Percentiles rank a stretch among this genome's conserved stretches.
These are phyloP conservation scores for Tricholoma flavovirens DNA, from an alignment of 768 basidiomycete species.

Conservation along the genomic window DNA sequence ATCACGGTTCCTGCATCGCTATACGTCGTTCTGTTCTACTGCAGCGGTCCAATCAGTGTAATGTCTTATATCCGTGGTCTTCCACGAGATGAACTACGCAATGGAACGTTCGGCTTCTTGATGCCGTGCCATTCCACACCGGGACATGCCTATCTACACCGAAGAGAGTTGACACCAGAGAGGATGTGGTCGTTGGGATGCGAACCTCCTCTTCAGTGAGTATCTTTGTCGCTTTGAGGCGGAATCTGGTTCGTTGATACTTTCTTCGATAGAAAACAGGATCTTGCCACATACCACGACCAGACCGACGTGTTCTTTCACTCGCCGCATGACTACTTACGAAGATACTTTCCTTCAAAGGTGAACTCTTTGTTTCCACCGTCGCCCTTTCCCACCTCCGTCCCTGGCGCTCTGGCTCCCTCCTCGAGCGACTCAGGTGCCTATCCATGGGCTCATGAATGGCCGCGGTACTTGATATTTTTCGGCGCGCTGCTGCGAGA, in stretches of 20 bases:
- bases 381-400: conserved; percentile 49
- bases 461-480: conserved; percentile 78
- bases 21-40: conserved; percentile 73
- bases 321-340: conserved; percentile 63
- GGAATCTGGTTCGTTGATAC: conserved; percentile 5
- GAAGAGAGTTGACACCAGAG: conserved; percentile 51
- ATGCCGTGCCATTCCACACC: conserved; percentile 99
- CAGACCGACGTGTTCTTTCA: conserved; percentile 81
- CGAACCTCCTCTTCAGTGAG: conserved; percentile 86
- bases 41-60: conserved; percentile 72
- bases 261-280: conserved; percentile 36
- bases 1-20: conserved; percentile 55
- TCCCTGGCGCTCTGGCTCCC: conserved; percentile 34
- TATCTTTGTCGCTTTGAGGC: conserved; percentile 4
- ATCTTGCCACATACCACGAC: conserved; percentile 58
- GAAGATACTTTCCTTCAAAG: conserved; percentile 53
- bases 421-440: conserved; percentile 10
- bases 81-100: conserved; percentile 38
- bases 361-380: conserved; percentile 63
- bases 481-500: conserved; percentile 73
- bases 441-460: conserved; percentile 62
- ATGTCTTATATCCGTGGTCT: conserved; percentile 60
- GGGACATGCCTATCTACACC: conserved; percentile 84
- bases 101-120: conserved; percentile 61
- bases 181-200: conserved; percentile 84